Percentiles rank a stretch among this genome's conserved stretches.
phyloP scores from a whole-genome alignment of 768 basidiomycete genomes.

The Lentinula lateritia region DNA sequence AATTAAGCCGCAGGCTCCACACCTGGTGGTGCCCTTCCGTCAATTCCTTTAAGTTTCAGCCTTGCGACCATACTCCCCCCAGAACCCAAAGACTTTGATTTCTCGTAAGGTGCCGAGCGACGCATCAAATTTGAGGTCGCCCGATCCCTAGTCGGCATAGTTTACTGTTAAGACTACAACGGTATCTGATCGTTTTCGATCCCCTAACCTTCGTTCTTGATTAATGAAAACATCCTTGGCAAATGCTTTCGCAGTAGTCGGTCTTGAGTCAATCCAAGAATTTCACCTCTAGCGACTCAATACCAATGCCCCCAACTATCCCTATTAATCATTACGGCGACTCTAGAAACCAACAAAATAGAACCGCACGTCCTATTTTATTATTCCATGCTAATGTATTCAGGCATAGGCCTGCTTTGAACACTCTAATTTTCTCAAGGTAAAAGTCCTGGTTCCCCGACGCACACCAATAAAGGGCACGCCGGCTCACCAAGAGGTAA shows the following conservation, averaged over 20 bases:
- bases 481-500: too few species aligned
- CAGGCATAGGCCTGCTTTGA: too few species aligned
- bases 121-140: conserved; percentile 63
- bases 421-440: too few species aligned
- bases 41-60: conserved; percentile 83
- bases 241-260: conserved; percentile 78
- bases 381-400: too few species aligned
- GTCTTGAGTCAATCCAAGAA: conserved; percentile 82
- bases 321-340: too few species aligned
- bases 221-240: conserved; percentile 83
- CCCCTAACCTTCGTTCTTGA: conserved; percentile 84
- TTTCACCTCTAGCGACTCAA: conserved; percentile 81
- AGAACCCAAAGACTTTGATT: conserved; percentile 89
- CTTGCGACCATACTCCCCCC: conserved; percentile 72
- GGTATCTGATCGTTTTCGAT: conserved; percentile 83
- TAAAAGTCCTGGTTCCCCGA: too few species aligned
- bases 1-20: conserved; percentile 82
- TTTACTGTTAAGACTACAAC: conserved; percentile 83
- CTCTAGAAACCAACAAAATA: too few species aligned
- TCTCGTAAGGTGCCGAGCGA: conserved; percentile 78
- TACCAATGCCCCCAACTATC: too few species aligned
- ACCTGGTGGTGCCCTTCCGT: conserved; percentile 51
- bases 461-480: too few species aligned
- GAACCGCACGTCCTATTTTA: too few species aligned
- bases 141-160: conserved; percentile 78